Percentiles rank a stretch among this genome's conserved stretches.
Conservation (phyloP, 768 basidiomycete species). For the Russula earlei region DNA sequence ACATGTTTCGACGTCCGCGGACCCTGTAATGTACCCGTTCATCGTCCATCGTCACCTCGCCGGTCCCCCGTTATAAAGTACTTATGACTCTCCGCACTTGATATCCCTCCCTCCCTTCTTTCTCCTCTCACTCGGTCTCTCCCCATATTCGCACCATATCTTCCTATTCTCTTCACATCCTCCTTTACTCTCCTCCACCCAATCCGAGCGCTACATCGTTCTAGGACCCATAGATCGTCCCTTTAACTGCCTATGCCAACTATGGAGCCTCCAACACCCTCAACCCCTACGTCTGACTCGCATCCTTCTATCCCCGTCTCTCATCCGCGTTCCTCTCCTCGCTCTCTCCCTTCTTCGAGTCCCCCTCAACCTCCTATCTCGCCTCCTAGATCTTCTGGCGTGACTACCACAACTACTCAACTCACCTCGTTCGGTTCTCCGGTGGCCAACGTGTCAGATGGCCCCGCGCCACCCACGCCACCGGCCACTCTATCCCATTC, state of each 20-base stretch:
- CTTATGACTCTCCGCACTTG: not conserved
- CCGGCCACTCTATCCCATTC: conserved; percentile 11
- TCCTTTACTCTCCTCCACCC: conserved; percentile 9
- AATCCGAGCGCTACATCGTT: conserved; percentile 14
- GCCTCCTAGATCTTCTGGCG: conserved; percentile 13
- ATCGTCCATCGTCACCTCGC: conserved; percentile 13
- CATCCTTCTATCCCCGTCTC: conserved; percentile 20
- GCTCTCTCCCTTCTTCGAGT: conserved; percentile 11
- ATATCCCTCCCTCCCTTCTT: not conserved
- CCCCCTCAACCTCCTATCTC: conserved; percentile 20
- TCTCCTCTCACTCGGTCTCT: not conserved
- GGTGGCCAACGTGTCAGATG: not conserved
- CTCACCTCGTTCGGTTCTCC: conserved; percentile 6
- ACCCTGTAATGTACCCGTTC: conserved; percentile 12
- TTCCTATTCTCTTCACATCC: conserved; percentile 15
- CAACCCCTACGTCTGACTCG: conserved; percentile 11
- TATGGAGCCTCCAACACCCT: conserved; percentile 16
- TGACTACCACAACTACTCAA: conserved; percentile 3
- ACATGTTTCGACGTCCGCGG: conserved; percentile 20
- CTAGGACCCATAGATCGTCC: conserved; percentile 14
- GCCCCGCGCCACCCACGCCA: not conserved
- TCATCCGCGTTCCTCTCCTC: conserved; percentile 21
- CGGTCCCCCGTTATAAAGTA: conserved; percentile 12
- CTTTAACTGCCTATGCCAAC: conserved; percentile 8
- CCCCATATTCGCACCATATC: conserved; percentile 13